phyloP scores from a whole-genome alignment of 768 basidiomycete species.

The Mycena rosella region DNA sequence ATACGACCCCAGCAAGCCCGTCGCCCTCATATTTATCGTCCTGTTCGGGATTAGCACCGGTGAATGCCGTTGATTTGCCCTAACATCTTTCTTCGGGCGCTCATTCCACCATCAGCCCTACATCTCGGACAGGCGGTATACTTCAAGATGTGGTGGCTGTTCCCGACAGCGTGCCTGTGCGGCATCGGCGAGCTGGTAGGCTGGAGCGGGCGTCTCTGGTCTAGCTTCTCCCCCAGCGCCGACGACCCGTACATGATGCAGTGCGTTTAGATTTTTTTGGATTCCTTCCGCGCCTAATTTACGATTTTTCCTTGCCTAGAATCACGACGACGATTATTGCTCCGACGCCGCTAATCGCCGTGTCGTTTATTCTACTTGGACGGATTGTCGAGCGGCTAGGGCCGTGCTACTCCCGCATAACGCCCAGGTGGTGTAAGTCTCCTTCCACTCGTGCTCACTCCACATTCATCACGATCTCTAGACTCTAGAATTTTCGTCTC shows the following conservation, averaged over 20 bases:
- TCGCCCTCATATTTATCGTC: slow-evolving; percentile 51
- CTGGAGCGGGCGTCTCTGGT: slow-evolving; percentile 65
- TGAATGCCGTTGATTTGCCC: slow-evolving; percentile 37
- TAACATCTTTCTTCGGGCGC: not conserved
- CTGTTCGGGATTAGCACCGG: slow-evolving; percentile 57
- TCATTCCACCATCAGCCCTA: slow-evolving; percentile 46
- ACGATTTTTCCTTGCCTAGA: slow-evolving; percentile 49
- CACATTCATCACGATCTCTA: slow-evolving; percentile 36
- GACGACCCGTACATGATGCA: slow-evolving; percentile 54
- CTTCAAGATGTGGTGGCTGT: slow-evolving; percentile 64
- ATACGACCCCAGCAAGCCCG: slow-evolving; percentile 52
- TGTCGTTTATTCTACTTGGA: slow-evolving; percentile 65
- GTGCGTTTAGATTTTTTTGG: slow-evolving; percentile 39
- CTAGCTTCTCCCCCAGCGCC: slow-evolving; percentile 47
- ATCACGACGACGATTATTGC: slow-evolving; percentile 61
- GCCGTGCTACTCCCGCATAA: slow-evolving; percentile 61
- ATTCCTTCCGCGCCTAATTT: too few relatives aligned
- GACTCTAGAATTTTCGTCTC: slow-evolving; percentile 54
- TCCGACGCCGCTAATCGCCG: slow-evolving; percentile 70
- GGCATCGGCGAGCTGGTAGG: slow-evolving; percentile 66
- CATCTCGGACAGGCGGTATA: slow-evolving; percentile 60
- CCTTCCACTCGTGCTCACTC: slow-evolving; percentile 1
- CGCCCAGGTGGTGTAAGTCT: slow-evolving; percentile 54
- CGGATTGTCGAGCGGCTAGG: slow-evolving; percentile 59
- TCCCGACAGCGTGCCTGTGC: slow-evolving; percentile 61